Evolutionary conservation across 116 monocot genomes (phyloP).

Genomic region (Iris pallida): DNA sequence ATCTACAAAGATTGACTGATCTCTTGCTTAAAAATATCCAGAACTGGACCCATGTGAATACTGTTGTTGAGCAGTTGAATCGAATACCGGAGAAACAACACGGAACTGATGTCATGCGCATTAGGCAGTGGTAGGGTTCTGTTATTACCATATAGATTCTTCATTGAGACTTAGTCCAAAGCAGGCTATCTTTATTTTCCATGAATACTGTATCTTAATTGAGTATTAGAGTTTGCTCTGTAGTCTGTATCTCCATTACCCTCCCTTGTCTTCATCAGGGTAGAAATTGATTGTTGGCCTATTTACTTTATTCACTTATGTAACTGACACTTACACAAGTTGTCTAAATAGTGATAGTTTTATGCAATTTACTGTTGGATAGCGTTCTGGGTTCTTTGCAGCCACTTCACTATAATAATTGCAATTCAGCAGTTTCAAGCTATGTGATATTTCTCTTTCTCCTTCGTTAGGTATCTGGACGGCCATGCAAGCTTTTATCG

Average conservation of each 20-base stretch:
- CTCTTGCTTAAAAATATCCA: slow-evolving; percentile 25
- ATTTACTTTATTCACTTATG: too few species aligned
- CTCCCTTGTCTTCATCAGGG: too few species aligned
- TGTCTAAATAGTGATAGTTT: neutral
- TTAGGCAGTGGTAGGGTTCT: slow-evolving; percentile 71
- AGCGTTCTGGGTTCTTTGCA: too few species aligned
- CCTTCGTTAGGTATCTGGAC: slow-evolving; percentile 71
- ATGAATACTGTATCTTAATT: too few species aligned
- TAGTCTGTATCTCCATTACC: too few species aligned
- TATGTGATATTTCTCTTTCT: neutral
- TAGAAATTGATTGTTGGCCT: too few species aligned
- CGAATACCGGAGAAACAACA: slow-evolving; percentile 64
- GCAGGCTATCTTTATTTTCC: too few species aligned
- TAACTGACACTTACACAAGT: neutral
- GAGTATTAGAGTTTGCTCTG: too few species aligned
- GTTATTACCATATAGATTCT: neutral
- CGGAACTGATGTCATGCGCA: slow-evolving; percentile 90
- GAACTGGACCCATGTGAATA: slow-evolving; percentile 90
- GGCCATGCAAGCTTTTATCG: slow-evolving; percentile 87
- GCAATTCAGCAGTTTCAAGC: too few species aligned
- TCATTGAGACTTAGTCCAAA: too few species aligned
- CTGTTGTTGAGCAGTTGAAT: slow-evolving; percentile 83
- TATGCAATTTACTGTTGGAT: neutral
- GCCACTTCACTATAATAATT: neutral
- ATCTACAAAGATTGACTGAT: neutral